A percentile compares a stretch with the other conserved stretches of the same genome.
Evolutionary conservation across 2,329 filamentous ascomycete genomes (phyloP).

Genomic region (Orbilia brochopaga): DNA sequence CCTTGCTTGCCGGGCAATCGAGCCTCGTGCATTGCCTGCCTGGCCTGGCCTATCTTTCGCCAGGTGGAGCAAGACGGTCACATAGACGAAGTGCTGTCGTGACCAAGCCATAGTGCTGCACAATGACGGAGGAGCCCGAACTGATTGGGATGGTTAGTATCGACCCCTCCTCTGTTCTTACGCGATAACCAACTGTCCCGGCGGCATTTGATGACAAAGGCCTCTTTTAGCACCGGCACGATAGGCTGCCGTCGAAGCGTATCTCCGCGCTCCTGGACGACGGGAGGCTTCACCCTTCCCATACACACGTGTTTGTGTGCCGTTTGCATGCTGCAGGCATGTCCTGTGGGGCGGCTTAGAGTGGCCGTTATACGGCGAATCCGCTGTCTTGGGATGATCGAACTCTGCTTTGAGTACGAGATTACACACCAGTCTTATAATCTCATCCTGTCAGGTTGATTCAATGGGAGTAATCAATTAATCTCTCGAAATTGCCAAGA

Average conservation of each 20-base stretch:
- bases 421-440: background rate
- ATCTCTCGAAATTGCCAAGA: slow-evolving; percentile 2
- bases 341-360: background rate
- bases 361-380: background rate
- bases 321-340: too few species aligned
- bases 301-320: too few species aligned
- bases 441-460: background rate
- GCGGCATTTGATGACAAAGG: background rate
- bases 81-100: too few species aligned
- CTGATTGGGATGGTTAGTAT: background rate
- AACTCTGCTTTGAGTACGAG: background rate
- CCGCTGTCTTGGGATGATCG: background rate
- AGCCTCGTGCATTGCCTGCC: too few species aligned
- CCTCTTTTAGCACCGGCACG: background rate
- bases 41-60: too few species aligned
- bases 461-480: background rate
- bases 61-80: too few species aligned
- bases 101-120: background rate
- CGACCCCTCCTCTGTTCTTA: background rate
- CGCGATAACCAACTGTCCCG: background rate
- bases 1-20: too few species aligned
- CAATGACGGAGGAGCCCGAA: background rate
- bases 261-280: too few species aligned
- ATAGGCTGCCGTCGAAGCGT: background rate
- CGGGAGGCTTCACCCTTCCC: too few species aligned